Conservation (phyloP, 805 yeast species). For the Candida nitratophila region DNA sequence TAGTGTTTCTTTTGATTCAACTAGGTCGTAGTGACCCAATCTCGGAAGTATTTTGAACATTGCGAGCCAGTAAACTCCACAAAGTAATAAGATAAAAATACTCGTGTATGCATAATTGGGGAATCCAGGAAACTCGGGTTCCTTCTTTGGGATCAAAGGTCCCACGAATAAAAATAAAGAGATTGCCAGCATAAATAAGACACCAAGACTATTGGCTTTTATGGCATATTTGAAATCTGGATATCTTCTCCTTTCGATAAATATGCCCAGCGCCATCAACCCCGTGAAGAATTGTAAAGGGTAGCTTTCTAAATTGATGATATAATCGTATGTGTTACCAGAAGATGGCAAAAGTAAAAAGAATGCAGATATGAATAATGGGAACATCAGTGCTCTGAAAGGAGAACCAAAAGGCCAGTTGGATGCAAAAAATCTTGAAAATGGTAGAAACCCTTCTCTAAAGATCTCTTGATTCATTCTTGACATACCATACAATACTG, state of each 20-base stretch:
- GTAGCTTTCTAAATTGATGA: conserved; percentile 45
- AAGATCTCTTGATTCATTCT: conserved; percentile 52
- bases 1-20: conserved; percentile 31
- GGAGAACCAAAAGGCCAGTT: conserved; percentile 52
- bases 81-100: conserved; percentile 31
- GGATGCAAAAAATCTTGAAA: conserved; percentile 42
- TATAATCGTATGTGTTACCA: conserved; percentile 44
- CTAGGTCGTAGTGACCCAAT: conserved; percentile 37
- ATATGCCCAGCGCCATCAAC: conserved; percentile 49
- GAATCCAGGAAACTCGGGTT: conserved; percentile 29
- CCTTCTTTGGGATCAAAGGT: conserved; percentile 39
- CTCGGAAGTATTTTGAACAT: conserved; percentile 44
- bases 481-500: conserved; percentile 45
- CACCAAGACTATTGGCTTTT: conserved; percentile 42
- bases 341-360: conserved; percentile 36
- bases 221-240: conserved; percentile 45
- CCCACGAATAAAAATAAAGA: conserved; percentile 42
- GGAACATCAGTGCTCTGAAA: conserved; percentile 36
- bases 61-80: conserved; percentile 49
- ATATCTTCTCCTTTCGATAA: conserved; percentile 44
- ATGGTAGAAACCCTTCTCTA: conserved; percentile 48
- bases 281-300: conserved; percentile 44
- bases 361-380: conserved; percentile 32
- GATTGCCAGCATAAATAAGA: conserved; percentile 36
- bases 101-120: conserved; percentile 46